These are phyloP conservation scores for Penicillium argentinense DNA, from an alignment of 495 filamentous ascomycete species.

Conservation along the genomic window DNA sequence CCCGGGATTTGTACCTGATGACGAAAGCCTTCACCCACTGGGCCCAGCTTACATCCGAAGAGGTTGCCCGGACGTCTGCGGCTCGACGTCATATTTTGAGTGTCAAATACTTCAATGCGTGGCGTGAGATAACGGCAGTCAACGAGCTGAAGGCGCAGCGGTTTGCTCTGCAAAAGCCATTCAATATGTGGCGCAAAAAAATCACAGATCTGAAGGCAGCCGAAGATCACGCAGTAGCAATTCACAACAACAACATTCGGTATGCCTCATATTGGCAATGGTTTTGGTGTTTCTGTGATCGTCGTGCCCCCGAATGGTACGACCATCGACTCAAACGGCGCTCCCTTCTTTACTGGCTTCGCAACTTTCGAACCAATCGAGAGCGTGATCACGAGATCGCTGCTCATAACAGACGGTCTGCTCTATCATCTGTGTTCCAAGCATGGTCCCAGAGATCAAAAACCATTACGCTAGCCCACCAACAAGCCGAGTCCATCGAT, in stretches of 20 bases:
- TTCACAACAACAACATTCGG: slow-evolving; percentile 45
- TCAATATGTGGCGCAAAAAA: slow-evolving; percentile 54
- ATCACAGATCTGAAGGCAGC: slow-evolving; percentile 30
- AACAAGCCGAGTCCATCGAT: slow-evolving; percentile 33
- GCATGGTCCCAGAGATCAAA: slow-evolving; percentile 33
- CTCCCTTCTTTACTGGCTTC: slow-evolving; percentile 47
- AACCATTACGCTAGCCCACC: slow-evolving; percentile 25
- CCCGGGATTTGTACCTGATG: slow-evolving; percentile 64
- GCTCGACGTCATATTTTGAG: slow-evolving; percentile 68
- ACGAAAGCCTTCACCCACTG: slow-evolving; percentile 75
- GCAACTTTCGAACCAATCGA: slow-evolving; percentile 42
- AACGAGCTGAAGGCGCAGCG: slow-evolving; percentile 67
- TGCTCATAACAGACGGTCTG: slow-evolving; percentile 24
- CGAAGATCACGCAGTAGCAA: slow-evolving; percentile 39
- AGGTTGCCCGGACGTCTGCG: slow-evolving; percentile 55
- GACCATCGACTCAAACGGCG: slow-evolving; percentile 47
- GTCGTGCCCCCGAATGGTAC: slow-evolving; percentile 54
- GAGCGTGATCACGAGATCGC: slow-evolving; percentile 44
- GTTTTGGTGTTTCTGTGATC: slow-evolving; percentile 56
- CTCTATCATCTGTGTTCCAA: slow-evolving; percentile 29
- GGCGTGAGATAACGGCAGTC: slow-evolving; percentile 70
- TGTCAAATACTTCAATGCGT: slow-evolving; percentile 73
- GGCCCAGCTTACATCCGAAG: slow-evolving; percentile 61
- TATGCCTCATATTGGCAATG: slow-evolving; percentile 53
- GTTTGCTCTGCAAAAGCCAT: slow-evolving; percentile 58